Conservation (phyloP, 805 yeast genomes). For the Candida dendrica region DNA sequence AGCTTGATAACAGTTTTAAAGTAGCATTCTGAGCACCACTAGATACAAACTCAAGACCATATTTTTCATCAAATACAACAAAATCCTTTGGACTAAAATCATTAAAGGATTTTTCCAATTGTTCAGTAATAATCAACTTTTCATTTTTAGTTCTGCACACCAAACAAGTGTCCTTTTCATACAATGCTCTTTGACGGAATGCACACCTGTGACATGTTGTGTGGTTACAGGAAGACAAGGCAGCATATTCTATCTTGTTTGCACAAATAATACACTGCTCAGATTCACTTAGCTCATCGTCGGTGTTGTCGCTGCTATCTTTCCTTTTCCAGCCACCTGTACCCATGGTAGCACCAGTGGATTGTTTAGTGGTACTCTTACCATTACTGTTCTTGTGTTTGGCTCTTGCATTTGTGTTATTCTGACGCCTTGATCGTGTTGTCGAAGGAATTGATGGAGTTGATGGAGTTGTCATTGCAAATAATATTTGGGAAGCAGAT, state of each 20-base stretch:
- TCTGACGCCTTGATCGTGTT: not conserved
- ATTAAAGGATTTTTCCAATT: slow-evolving; percentile 27
- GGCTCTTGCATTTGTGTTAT: slow-evolving; percentile 1
- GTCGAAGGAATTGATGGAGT: not conserved
- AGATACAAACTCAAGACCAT: slow-evolving; percentile 55
- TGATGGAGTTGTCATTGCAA: not conserved
- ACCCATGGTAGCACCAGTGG: not conserved
- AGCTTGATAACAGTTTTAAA: slow-evolving; percentile 41
- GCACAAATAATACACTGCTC: slow-evolving; percentile 81
- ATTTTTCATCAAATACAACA: slow-evolving; percentile 32
- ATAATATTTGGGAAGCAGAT: too few relatives aligned
- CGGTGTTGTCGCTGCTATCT: slow-evolving; percentile 8
- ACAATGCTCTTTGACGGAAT: slow-evolving; percentile 75
- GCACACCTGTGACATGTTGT: slow-evolving; percentile 77
- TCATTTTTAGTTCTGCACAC: slow-evolving; percentile 75
- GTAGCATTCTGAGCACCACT: slow-evolving; percentile 40
- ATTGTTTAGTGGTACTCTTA: too few relatives aligned
- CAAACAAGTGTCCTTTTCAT: slow-evolving; percentile 66
- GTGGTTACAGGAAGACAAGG: slow-evolving; percentile 80
- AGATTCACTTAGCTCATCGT: slow-evolving; percentile 29
- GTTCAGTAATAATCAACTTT: slow-evolving; percentile 50
- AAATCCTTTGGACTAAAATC: slow-evolving; percentile 29
- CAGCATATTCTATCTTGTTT: slow-evolving; percentile 51
- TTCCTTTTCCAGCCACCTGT: slow-evolving; percentile 15
- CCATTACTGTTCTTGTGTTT: not conserved